Percentiles rank a stretch among this genome's conserved stretches.
Evolutionary conservation across 169 alveolate genomes (phyloP).

Genomic region (Plasmodium blacklocki): DNA sequence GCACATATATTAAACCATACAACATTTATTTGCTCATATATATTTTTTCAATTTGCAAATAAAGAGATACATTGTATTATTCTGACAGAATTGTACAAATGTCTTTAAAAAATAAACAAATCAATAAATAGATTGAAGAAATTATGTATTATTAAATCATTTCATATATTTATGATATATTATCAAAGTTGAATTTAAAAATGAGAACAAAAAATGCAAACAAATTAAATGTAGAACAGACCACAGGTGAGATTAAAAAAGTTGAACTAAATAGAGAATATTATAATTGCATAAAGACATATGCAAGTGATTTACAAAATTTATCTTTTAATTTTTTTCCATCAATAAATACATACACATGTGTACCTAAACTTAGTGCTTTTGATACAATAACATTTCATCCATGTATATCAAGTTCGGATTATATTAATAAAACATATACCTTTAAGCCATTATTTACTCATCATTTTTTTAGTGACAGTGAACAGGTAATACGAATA

Average conservation of each 20-base stretch:
- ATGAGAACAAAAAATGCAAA: slow-evolving; percentile 16
- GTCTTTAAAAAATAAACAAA: not conserved
- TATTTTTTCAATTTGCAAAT: not conserved
- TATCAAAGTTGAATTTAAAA: not conserved
- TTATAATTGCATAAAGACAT: slow-evolving; percentile 41
- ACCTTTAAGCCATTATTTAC: slow-evolving; percentile 79
- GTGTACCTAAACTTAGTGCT: slow-evolving; percentile 69
- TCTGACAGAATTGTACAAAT: not conserved
- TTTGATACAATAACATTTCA: slow-evolving; percentile 72
- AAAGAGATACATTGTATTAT: too few species aligned
- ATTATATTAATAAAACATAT: slow-evolving; percentile 74
- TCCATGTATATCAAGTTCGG: slow-evolving; percentile 77
- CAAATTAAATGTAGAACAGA: slow-evolving; percentile 9
- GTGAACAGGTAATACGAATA: slow-evolving; percentile 62
- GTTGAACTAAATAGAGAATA: slow-evolving; percentile 50
- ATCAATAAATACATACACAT: slow-evolving; percentile 47
- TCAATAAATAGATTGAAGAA: not conserved
- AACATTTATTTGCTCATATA: not conserved
- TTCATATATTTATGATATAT: too few species aligned
- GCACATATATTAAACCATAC: not conserved
- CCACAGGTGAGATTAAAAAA: slow-evolving; percentile 24
- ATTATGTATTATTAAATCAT: too few species aligned
- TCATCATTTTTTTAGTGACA: slow-evolving; percentile 79
- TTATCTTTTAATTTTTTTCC: slow-evolving; percentile 66
- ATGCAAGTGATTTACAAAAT: slow-evolving; percentile 54